Evolutionary conservation across 23 red algal species (phyloP), one percentile per base, ranked within the genome.

Genomic region (Gracilaria domingensis): DNA sequence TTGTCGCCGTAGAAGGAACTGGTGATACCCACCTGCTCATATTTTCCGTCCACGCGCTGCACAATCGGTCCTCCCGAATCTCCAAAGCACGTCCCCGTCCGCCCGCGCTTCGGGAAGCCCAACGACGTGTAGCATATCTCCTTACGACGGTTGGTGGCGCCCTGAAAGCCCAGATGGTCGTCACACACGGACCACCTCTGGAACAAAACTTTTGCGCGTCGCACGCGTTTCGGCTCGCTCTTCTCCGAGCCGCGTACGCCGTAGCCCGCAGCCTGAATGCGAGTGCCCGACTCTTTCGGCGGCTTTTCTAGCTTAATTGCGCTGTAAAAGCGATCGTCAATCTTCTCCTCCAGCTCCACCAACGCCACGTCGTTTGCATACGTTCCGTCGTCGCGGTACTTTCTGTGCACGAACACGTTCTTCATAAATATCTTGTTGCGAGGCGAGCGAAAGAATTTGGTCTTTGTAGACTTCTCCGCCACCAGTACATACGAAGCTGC

Each of bases 41-140:
- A 87, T 9, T 57, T 21, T 8, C 50, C 67, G 47, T 25, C 35
- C 1, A 55, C 69, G 4, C 69, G 66, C 21, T 38, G 37, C 64
- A 75, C 38, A 20, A 87, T 74, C 4, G 84, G 84, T 0, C 84
- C 84, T 20, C 84, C 84, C 26, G 84, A 87, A 23, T 87, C 84
- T 4, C 84, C 67, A 37, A 87, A 87, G 50, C 84, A 87, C 24
- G 67, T 87, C 11, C 67, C 84, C 38, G 67, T 87, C 26, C 53
- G 50, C 8, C 84, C 84, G 23, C 32, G 16, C 17, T 74, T 20
- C 64, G 67, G 84, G 40, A 87, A 87, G 16, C 36, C 67, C 23
- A 51, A 34, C 26, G 84, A 87, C 21, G 84, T 87, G 40, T 66
- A 74, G 29, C 84, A 87, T 0, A 77, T 21, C 53, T 87, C 84